Evolutionary conservation across 176 grass and related monocot genomes (phyloP), one percentile per base, ranked within the genome.

Genomic region (Avena eriantha): DNA sequence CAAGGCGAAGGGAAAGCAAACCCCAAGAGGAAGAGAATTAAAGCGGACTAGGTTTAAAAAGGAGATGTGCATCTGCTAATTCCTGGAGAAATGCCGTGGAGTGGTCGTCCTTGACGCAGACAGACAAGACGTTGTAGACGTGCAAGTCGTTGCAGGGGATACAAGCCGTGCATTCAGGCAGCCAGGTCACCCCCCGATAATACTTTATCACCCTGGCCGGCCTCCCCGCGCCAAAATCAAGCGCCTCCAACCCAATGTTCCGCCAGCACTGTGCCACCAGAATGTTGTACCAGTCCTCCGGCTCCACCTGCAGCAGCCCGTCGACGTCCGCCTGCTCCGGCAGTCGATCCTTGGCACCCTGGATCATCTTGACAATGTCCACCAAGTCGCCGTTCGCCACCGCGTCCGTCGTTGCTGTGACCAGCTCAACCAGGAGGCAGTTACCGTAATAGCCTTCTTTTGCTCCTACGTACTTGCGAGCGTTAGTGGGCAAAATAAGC

Each of bases 361-460:
- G 57, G 21, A 59, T 59, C 57, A 46, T 78, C 14, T 26, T 21
- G 16, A 85, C 73, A 0, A 85, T 16, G 43, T 65, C 83, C 10
- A 21, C 11, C 10, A 78, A 5, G 8, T 73, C 76, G 8, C 36
- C 14, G 17, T 11, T 8, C 10, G 84, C 73, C 1, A 86, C 63
- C 17, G 16, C 33, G 18, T 14, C 11, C 7, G 19, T 45, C 1
- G 58, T 21, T 18, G 45, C 45, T 5, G 29, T 46, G 10, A 36
- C 61, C 10, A 53, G 19, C 43, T 23, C 17, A 12, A 36, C 35
- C 24, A 29, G 17, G 16, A 78, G 29, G 60, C 73, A 86, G 43
- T 86, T 86, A 10, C 84, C 84, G 45, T 86, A 86, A 63, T 79
- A 80, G n/a, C 84, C 61, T 3, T 9, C 14, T 2, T 77, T 36